Evolutionary conservation across 225 moss, liverwort and hornwort species (phyloP).

Genomic region (Polytrichum commune): DNA sequence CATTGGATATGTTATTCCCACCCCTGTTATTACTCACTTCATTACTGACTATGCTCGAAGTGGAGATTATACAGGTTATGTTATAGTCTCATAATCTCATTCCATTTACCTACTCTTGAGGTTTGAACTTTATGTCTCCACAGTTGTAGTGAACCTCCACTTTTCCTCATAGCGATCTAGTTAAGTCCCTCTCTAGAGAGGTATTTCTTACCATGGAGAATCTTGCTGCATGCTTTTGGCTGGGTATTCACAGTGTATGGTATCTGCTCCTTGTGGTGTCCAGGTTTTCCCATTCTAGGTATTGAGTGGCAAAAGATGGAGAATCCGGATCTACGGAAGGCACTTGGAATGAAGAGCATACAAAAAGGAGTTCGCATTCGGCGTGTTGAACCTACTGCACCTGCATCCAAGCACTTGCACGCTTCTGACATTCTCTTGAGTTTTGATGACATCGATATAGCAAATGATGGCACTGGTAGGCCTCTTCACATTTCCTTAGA

Average conservation of each 20-base stretch:
- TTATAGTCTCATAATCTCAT: background rate
- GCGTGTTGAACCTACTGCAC: constrained; percentile 97
- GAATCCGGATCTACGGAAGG: constrained; percentile 94
- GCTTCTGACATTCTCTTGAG: constrained; percentile 92
- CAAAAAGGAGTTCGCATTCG: constrained; percentile 98
- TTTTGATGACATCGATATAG: constrained; percentile 92
- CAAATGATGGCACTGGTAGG: constrained; percentile 96
- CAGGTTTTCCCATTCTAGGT: constrained; percentile 96
- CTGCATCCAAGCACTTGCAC: constrained; percentile 78
- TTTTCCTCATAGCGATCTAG: no score
- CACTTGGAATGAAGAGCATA: constrained; percentile 82
- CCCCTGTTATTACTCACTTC: constrained; percentile 95
- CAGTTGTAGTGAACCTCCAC: no score
- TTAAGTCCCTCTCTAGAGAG: no score
- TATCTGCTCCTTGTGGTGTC: background rate
- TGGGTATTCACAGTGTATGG: background rate
- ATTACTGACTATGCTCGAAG: constrained; percentile 86
- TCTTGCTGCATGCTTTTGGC: background rate
- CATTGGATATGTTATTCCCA: constrained; percentile 98
- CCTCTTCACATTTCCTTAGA: constrained; percentile 8
- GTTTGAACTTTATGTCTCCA: background rate
- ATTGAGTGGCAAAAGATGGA: constrained; percentile 99
- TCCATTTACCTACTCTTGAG: background rate
- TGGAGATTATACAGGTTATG: constrained; percentile 89
- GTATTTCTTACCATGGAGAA: no score